Evolutionary conservation across 179 eudicot species (phyloP).

Genomic region (Corrigiola litoralis): DNA sequence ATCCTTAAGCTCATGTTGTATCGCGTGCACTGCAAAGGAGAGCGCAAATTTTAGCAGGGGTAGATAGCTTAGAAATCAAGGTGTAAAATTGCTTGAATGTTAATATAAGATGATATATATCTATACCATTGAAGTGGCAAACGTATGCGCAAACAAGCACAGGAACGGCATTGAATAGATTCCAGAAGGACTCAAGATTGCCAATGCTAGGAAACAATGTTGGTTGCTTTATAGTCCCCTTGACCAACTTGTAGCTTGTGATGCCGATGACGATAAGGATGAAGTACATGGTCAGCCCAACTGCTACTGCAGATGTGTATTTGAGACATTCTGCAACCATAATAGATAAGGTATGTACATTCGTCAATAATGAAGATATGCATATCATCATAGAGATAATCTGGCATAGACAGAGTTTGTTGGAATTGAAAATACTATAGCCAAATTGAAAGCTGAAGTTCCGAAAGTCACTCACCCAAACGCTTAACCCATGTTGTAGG

Average conservation of each 20-base stretch:
- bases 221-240: constrained; percentile 31
- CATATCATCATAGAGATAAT: too few species aligned
- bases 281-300: constrained; percentile 33
- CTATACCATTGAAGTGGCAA: constrained; percentile 39
- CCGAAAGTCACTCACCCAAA: constrained; percentile 26
- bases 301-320: constrained; percentile 34
- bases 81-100: not conserved
- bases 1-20: constrained; percentile 63
- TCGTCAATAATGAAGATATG: too few species aligned
- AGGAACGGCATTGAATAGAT: constrained; percentile 35
- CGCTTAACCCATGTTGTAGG: constrained; percentile 30
- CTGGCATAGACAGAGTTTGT: not conserved
- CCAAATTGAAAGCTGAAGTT: not conserved
- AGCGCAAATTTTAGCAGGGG: not conserved
- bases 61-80: not conserved
- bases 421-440: not conserved
- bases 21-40: constrained; percentile 46
- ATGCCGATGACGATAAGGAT: constrained; percentile 30
- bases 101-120: not conserved
- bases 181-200: constrained; percentile 23
- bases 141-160: constrained; percentile 34
- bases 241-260: constrained; percentile 26
- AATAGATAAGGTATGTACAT: not conserved
- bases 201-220: constrained; percentile 28
- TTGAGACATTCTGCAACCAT: constrained; percentile 30